Conservation (phyloP, 2,329 filamentous ascomycete genomes). For the Fonsecaea pugnacius region DNA sequence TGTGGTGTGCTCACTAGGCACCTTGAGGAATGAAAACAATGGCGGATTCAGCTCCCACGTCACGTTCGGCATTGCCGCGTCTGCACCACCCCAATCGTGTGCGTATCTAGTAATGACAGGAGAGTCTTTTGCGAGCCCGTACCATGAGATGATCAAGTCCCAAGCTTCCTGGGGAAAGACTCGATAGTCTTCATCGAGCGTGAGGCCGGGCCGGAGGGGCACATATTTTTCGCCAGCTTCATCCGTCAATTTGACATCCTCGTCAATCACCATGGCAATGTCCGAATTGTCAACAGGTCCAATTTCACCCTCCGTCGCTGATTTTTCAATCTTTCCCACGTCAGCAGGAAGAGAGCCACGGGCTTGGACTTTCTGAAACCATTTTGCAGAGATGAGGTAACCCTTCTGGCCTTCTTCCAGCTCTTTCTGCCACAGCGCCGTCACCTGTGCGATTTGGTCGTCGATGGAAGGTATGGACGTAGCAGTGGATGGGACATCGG, state of each 20-base stretch:
- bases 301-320: conserved; percentile 65
- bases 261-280: conserved; percentile 67
- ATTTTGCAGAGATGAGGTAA: conserved; percentile 76
- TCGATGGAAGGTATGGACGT: conserved; percentile 57
- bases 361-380: conserved; percentile 75
- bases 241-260: conserved; percentile 48
- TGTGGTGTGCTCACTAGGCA: conserved; percentile 66
- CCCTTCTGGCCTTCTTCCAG: conserved; percentile 72
- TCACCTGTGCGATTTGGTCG: conserved; percentile 75
- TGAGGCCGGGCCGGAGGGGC: conserved; percentile 70
- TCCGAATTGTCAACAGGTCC: conserved; percentile 88
- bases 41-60: conserved; percentile 84
- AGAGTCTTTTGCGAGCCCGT: conserved; percentile 72
- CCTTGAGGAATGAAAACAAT: conserved; percentile 80
- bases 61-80: conserved; percentile 64
- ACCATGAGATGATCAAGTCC: conserved; percentile 80
- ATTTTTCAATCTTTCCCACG: conserved; percentile 57
- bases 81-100: conserved; percentile 70
- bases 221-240: conserved; percentile 64
- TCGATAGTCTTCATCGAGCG: conserved; percentile 71
- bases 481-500: conserved; percentile 33
- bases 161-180: conserved; percentile 79
- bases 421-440: conserved; percentile 59
- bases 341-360: conserved; percentile 64
- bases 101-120: conserved; percentile 74